Evolutionary conservation across 2,329 filamentous ascomycete species (phyloP), one percentile per base, ranked within the genome.

Genomic region (Ascochyta koolunga): DNA sequence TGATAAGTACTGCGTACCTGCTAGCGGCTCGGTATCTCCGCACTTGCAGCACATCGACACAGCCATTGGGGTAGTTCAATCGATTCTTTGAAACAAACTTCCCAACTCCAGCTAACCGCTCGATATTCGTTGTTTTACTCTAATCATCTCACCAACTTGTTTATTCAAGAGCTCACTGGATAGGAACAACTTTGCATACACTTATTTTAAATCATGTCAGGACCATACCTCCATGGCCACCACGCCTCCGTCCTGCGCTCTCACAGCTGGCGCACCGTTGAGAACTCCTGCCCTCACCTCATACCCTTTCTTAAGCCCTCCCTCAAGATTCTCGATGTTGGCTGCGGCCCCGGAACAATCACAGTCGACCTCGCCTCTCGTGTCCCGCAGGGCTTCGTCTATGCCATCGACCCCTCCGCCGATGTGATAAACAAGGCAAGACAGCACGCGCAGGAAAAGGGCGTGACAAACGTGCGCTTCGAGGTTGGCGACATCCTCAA

Each of bases 261-360:
- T n/a, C 78, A 80, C 62, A 69, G 71, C 56, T 76, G 73, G 75
- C 75, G 78, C 35, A 79, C 76, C 2, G 77, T 76, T 25, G 72
- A 77, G 45, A 79, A 79, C 68, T 77, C 74, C 18, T 72, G 72
- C 56, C 79, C 71, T 2, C 69, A 75, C 54, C 65, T 76, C 1
- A 57, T 75, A 0, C 70, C 71, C 0, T 68, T 74, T 50, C 66
- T 76, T 33, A 55, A 55, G 21, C 54, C 73, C 47, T 47, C 62
- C 11, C 51, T 70, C 67, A 64, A 72, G 51, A 68, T 81, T 35
- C 75, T 81, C 19, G 79, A 82, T 54, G 75, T 80, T 13, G 80
- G 79, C 35, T 77, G 77, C 35, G 79, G 79, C 1, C 78, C 79
- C 4, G 79, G 79, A n/a, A 80, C 77, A 29, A 81, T 82, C 59